Evolutionary conservation across 495 filamentous ascomycete species (phyloP), one percentile per base, ranked within the genome.

Genomic region (Amniculicola lignicola): DNA sequence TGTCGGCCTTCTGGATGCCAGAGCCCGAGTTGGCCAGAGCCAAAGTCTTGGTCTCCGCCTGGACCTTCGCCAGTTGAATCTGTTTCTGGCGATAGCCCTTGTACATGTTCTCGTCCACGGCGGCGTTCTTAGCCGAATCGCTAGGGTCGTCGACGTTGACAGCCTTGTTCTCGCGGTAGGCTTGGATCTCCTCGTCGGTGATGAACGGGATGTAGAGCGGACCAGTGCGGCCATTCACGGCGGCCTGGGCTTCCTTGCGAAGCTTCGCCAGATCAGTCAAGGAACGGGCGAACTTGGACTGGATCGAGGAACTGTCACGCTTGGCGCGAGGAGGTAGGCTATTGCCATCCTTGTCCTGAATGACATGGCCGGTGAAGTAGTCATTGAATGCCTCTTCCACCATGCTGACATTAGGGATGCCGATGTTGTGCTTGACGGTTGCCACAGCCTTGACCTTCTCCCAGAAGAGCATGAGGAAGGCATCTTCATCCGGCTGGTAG

Each of bases 341-440:
- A 2, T 29, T 18, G 29, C 44, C 53, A n/a, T 48, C 14, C 22
- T 16, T 28, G 23, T 42, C 23, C n/a, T 39, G 2, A 2, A 40
- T 3, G 1, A 39, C 24, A n/a, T 31, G 29, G 9, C 36, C 44
- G 11, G 6, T 5, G 35, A 57, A 57, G 35, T 40, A 57, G 15
- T 19, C 15, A 37, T 57, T 57, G 53, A 57, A 57, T 3, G 19
- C 18, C 1, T 18, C 53, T 4, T 15, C 6, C n/a, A 57, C 18
- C 9, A 21, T 21, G 4, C 12, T 22, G 16, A 12, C 11, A 19
- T 4, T 24, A 14, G 51, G 51, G 3, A 38, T 33, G 21, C 14
- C 15, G 2, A 28, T 7, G 2, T 15, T 6, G 4, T 23, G 2
- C 2, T 33, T 42, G 4, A 31, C 12, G 3, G 24, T 22, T 3